Base-by-base conservation (phyloP, 441 rosid species). In the Geranium incanum region DNA sequence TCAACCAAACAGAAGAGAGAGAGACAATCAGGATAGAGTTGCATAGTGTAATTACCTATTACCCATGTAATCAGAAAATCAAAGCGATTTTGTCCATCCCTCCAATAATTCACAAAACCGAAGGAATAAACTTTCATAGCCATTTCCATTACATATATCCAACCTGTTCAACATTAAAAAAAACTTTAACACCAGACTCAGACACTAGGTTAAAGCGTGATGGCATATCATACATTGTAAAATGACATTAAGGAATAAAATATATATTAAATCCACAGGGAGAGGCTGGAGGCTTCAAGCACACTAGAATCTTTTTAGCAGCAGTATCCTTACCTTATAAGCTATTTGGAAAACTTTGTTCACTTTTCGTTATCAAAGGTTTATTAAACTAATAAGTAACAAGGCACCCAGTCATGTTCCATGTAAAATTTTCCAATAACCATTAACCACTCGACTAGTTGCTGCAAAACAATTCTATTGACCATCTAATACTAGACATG, bases 111-210 rank as follows among this genome's bases (percentile, higher is more conserved):
- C 77, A 76, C 84, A 64, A 95, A 95, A 75, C 99, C 98, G 63
- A 72, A 89, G 36, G 99, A 77, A 80, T 89, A 95, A 66, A 92
- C 79, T 81, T 95, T 95, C 67, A 95, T 81, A 70, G 91, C 92
- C 99, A 92, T 95, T 88, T 95, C 98, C 82, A 95, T 73, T 67
- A 95, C 90, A 78, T 95, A 95, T 76, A 95, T 83, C 99, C 99
- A 95, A 66, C 98, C 99, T 95, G 93, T 75, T 68, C 69, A 65
- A 68, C 67, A 69, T 64, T 5, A 66, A 70, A 72, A 69, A 80
- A 66, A 18, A 43, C 62, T 19, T 75, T 71, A 76, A 75, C 71
- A 64, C 66, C 70, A 52, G 19, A 43, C 12, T 63, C 37, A 57
- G 59, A 37, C 28, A 66, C 8, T 38, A 59, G 23, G 63, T 57